Evolutionary conservation across 176 grass and related monocot genomes (phyloP), one percentile per base, ranked within the genome.

Genomic region (Eragrostis nindensis): DNA sequence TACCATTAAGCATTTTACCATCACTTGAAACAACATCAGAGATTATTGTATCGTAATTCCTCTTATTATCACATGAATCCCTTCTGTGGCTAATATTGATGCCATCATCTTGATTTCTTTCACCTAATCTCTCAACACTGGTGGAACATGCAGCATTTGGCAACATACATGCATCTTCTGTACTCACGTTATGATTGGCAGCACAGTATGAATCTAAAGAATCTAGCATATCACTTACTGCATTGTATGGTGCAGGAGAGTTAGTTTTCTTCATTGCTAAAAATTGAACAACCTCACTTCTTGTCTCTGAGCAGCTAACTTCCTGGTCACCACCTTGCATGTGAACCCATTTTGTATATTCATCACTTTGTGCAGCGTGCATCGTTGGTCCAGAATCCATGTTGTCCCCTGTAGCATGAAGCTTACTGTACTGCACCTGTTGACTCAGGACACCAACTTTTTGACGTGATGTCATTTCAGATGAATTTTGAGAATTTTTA

Each of bases 201-300:
- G 42, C 47, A 74, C 53, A 6, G 1, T 53, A 39, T 43, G 32
- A 4, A 36, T 36, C 32, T 4, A 36, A 4, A 36, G 32, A 22
- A 78, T 71, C 53, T 84, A 43, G 14, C 40, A 25, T 36, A 40
- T 29, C 11, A 40, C 9, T 70, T 39, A 17, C 67, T 81, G 40
- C n/a, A n/a, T 22, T 75, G 60, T 21, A 48, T 21, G 44, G n/a
- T 44, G 66, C 30, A 22, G n/a, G 39, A n/a, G 27, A 32, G 12
- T 64, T 60, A 71, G 55, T 27, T 77, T 55, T 26, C 12, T 72
- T 32, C 27, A 21, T 13, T 29, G 17, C 50, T 38, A 71, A 75
- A 43, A 83, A 77, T 40, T 70, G 47, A 83, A 45, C 78, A 77
- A 72, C 27, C 47, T 82, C 26, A 3, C 68, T 80, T 84, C 70